Conservation (phyloP, 768 basidiomycete species). For the Pisolithus orientalis region DNA sequence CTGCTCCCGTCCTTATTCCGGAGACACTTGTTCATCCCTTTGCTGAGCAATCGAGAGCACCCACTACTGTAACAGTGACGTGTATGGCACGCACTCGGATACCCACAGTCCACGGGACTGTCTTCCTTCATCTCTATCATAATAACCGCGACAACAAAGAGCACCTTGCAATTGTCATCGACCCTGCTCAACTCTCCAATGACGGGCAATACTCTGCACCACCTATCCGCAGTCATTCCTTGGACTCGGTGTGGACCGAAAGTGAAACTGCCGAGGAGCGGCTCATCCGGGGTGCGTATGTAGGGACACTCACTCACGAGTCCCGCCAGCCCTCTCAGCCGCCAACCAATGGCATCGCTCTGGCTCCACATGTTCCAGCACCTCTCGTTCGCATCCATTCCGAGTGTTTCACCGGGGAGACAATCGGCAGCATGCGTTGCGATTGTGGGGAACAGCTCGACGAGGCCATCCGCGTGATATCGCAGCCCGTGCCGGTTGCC, state of each 20-base stretch:
- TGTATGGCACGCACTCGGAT: constrained; percentile 98
- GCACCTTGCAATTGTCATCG: constrained; percentile 92
- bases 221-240: constrained; percentile 73
- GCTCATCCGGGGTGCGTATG: constrained; percentile 88
- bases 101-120: constrained; percentile 90
- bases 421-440: constrained; percentile 95
- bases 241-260: constrained; percentile 81
- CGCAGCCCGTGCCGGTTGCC: constrained; percentile 54
- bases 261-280: constrained; percentile 91
- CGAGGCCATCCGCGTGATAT: constrained; percentile 90
- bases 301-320: constrained; percentile 68
- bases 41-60: not conserved
- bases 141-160: constrained; percentile 91
- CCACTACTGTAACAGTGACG: constrained; percentile 51
- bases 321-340: constrained; percentile 39
- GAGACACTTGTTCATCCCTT: constrained; percentile 1
- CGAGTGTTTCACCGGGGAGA: constrained; percentile 98
- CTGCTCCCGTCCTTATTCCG: constrained; percentile 19
- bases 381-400: constrained; percentile 95
- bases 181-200: constrained; percentile 76
- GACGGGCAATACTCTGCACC: constrained; percentile 30
- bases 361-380: constrained; percentile 39
- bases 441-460: constrained; percentile 99
- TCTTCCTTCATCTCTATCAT: constrained; percentile 92
- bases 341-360: constrained; percentile 14